A percentile compares a stretch with the other conserved stretches of the same genome.
Evolutionary conservation across 164 flowering plant species (phyloP).

Genomic region (Nymphaea thermarum): DNA sequence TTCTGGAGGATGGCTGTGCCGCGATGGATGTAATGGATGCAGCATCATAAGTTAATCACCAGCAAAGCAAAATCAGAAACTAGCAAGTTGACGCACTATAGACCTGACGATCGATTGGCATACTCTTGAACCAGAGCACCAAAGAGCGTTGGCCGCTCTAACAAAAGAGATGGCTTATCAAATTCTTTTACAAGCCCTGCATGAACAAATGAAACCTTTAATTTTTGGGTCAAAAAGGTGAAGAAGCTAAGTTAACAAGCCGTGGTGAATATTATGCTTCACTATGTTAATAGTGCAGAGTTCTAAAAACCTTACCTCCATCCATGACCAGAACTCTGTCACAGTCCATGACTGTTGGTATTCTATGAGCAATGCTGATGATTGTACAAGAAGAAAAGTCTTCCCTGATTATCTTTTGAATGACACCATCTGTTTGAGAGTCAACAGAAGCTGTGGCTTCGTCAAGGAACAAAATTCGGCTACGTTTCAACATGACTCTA

Average conservation of each 20-base stretch:
- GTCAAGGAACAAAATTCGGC: slow-evolving; percentile 83
- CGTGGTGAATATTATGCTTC: too few relatives aligned
- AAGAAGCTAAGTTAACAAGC: too few relatives aligned
- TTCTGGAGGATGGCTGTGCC: too few relatives aligned
- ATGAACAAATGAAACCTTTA: slow-evolving; percentile 1
- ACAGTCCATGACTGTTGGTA: slow-evolving; percentile 98
- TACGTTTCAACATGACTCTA: slow-evolving; percentile 78
- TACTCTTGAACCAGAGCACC: slow-evolving; percentile 87
- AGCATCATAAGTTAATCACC: too few relatives aligned
- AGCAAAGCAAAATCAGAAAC: too few relatives aligned
- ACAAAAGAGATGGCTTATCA: slow-evolving; percentile 56
- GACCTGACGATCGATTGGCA: slow-evolving; percentile 58
- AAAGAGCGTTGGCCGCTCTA: slow-evolving; percentile 70
- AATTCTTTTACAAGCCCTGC: slow-evolving; percentile 72
- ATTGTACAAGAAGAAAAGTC: slow-evolving; percentile 80
- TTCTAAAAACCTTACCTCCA: slow-evolving; percentile 39
- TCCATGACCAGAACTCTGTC: slow-evolving; percentile 86
- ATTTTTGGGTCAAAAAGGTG: not conserved
- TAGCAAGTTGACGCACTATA: slow-evolving; percentile 12
- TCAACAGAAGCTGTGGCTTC: slow-evolving; percentile 99
- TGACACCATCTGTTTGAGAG: slow-evolving; percentile 86
- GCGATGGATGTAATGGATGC: too few relatives aligned
- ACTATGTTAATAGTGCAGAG: too few relatives aligned
- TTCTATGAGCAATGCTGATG: slow-evolving; percentile 96
- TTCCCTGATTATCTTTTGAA: slow-evolving; percentile 84